Base-by-base conservation (phyloP, 768 basidiomycete species). In the Leccinellum luteum region DNA sequence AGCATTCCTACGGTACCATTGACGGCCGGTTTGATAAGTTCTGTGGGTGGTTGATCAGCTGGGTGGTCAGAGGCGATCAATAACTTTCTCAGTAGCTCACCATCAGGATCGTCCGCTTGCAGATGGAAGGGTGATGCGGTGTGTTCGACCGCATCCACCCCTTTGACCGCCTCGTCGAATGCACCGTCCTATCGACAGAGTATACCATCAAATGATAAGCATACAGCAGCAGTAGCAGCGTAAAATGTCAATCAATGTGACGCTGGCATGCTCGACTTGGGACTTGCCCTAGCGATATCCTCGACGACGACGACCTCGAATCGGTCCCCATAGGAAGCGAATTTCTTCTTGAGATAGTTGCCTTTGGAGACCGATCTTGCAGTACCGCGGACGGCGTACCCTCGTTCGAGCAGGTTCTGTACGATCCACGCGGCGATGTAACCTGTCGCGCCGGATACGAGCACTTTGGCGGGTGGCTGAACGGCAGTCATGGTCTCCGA, bases 151-250 rank as follows among this genome's bases (percentile, higher is more conserved):
- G 81, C 91, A 58, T 89, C 85, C 6, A 92, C 84, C 1, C 80
- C 89, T 68, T 85, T 82, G 58, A 92, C 87, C 1, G 85, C 90
- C 52, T 90, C 84, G 66, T 93, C 89, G 60, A 92, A 94, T 1
- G 86, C 88, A 7, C 81, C 83, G 3, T 79, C 79, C 84, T 85
- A 34, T 27, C 28, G 45, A 47, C 23, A 15, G 7, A 9, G 17
- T 35, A 17, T 6, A 35, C 1, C 8, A 1, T 35, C 35, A 41
- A 41, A 2, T 38, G 35, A 2, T 17, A 41, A 7, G n/a, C 38
- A 41, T 41, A 35, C 35, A 35, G 35, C 35, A 35, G 9, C 2
- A 17, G 0, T n/a, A 41, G 38, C 38, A n/a, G 9, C 38, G 9
- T n/a, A 41, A 41, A n/a, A n/a, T 41, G 28, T 28, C 6, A 28